phyloP scores from a whole-genome alignment of 352 stramenopile species.

The Pythium periplocum region DNA sequence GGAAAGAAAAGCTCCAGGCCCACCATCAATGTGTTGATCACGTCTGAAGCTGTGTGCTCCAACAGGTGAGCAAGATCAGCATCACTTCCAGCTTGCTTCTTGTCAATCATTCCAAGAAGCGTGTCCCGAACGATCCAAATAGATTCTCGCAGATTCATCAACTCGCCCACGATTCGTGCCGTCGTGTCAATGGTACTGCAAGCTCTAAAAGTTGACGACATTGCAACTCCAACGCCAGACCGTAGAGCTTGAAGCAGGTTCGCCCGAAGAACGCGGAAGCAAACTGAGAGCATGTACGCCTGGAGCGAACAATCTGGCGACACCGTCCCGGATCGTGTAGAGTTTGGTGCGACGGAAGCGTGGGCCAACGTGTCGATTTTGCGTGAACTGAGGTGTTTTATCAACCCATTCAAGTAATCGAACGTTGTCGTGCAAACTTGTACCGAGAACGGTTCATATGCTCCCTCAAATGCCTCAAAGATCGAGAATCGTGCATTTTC shows the following conservation, averaged over 20 bases:
- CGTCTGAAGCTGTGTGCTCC: conserved; percentile 17
- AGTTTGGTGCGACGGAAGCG: no score
- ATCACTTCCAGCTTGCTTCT: conserved; percentile 1
- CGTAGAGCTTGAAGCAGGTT: conserved; percentile 70
- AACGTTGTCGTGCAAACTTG: conserved; percentile 46
- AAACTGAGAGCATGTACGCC: conserved; percentile 59
- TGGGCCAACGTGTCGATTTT: neutral
- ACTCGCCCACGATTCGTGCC: neutral
- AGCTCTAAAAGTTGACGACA: conserved; percentile 9
- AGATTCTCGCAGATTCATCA: conserved; percentile 1
- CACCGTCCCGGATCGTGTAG: no score
- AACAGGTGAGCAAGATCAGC: neutral
- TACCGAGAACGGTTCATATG: conserved; percentile 35
- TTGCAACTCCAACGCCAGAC: conserved; percentile 37
- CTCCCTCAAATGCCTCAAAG: conserved; percentile 23
- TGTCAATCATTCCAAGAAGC: neutral
- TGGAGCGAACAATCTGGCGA: conserved; percentile 19
- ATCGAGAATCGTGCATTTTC: no score
- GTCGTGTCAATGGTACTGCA: no score
- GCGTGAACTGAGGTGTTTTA: conserved; percentile 26
- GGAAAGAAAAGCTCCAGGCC: conserved; percentile 88
- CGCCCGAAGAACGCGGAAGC: conserved; percentile 64
- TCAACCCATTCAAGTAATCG: conserved; percentile 25
- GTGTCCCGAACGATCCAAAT: neutral
- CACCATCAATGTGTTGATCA: conserved; percentile 59